These are phyloP conservation scores for Xylariaceae sp. DNA, from an alignment of 2,329 filamentous ascomycete genomes.

Conservation along the genomic window DNA sequence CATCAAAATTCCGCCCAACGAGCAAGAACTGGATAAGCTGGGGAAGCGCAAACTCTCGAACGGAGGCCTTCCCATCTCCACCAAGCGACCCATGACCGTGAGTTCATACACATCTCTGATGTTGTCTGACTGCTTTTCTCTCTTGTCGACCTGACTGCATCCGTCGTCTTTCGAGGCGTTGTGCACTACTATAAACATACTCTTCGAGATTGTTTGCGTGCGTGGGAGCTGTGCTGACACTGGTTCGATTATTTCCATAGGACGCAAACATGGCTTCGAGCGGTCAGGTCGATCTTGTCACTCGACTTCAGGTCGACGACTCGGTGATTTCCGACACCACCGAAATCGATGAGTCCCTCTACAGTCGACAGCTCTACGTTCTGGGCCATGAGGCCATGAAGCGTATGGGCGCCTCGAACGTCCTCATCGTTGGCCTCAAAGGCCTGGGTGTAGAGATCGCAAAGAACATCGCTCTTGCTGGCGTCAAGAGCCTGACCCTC, in stretches of 20 bases:
- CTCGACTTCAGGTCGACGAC: slow-evolving; percentile 61
- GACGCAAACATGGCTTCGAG: slow-evolving; percentile 43
- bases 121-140: no score
- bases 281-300: slow-evolving; percentile 57
- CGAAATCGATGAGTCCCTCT: slow-evolving; percentile 68
- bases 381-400: slow-evolving; percentile 85
- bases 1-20: slow-evolving; percentile 19
- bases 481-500: slow-evolving; percentile 93
- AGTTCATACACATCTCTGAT: slow-evolving; percentile 30
- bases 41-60: slow-evolving; percentile 64
- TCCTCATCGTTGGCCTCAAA: slow-evolving; percentile 86
- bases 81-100: slow-evolving; percentile 59
- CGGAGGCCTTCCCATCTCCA: slow-evolving; percentile 52
- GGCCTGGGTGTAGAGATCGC: slow-evolving; percentile 96
- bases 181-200: neutral
- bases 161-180: neutral
- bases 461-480: slow-evolving; percentile 96
- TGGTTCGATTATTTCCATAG: slow-evolving; percentile 30
- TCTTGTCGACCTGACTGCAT: no score
- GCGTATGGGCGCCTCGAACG: slow-evolving; percentile 94
- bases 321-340: slow-evolving; percentile 45
- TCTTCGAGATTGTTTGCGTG: neutral
- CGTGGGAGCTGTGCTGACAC: slow-evolving; percentile 15
- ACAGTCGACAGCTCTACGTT: slow-evolving; percentile 69
- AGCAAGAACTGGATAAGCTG: slow-evolving; percentile 44